Evolutionary conservation across 139 green algal genomes (phyloP), one percentile per base, ranked within the genome.

Genomic region (Chlamydomonas asymmetrica): DNA sequence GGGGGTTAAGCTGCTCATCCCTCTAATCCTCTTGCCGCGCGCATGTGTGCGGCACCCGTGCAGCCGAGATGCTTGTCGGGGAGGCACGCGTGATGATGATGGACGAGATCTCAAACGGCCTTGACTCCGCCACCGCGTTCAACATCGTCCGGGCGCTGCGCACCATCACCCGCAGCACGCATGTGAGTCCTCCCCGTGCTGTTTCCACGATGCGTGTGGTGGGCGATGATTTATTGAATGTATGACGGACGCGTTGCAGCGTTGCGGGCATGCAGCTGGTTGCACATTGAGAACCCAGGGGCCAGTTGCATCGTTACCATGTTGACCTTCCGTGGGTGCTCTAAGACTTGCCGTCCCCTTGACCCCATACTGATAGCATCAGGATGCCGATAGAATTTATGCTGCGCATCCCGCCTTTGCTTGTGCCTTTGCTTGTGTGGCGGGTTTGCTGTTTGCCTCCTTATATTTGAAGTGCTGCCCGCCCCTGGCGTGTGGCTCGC

Each of bases 111-210:
- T 79, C 63, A 64, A 87, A 82, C 13, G 77, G 82, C 43, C 77
- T 87, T 73, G 82, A 87, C 65, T 56, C 43, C 10, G 81, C 88
- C 45, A 93, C 92, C 43, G 92, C 90, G 13, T 94, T 84, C 69
- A 71, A 49, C 38, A 82, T 93, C n/a, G 18, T 52, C 13, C 45
- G 45, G 45, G 45, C 45, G 45, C 18, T 52, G 18, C 45, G 45
- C 45, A 52, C 13, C 45, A 16, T 52, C 13, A 25, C 13, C 45
- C 13, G 13, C 45, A 25, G 18, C 45, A 16, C 45, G 13, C 13
- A 52, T 16, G 45, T 52, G 45, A 52, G 45, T 52, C 13, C 45
- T 16, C 45, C 13, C 18, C 13, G 13, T 16, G 45, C 45, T 52
- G 13, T 10, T 52, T 52, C 45, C 13, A 13, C 45, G 13, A 52